Conservation (phyloP, 768 basidiomycete species). For the Pleurotus salmoneostramineus region DNA sequence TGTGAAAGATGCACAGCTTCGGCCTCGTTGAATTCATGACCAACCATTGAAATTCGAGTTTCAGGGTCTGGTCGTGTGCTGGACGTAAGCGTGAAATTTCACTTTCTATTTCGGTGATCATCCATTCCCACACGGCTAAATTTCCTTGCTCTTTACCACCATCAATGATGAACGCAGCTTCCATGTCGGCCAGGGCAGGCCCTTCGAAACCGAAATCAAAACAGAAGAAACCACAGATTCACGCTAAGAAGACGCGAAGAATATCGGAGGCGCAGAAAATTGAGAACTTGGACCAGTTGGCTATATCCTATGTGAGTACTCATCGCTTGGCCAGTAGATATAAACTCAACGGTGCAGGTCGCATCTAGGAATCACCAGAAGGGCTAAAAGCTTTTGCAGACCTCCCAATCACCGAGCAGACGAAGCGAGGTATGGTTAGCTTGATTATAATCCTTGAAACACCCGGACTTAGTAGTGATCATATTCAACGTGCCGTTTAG, state of each 20-base stretch:
- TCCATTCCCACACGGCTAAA: not conserved
- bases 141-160: not conserved
- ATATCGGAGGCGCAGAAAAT: slow-evolving; percentile 31
- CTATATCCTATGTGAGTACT: slow-evolving; percentile 33
- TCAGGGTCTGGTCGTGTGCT: not conserved
- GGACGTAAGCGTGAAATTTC: not conserved
- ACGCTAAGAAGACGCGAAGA: slow-evolving; percentile 22
- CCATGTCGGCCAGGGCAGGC: slow-evolving; percentile 14
- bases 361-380: slow-evolving; percentile 42
- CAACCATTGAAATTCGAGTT: too few species aligned
- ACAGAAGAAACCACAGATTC: not conserved
- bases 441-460: not conserved
- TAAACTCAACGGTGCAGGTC: slow-evolving; percentile 13
- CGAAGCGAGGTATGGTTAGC: slow-evolving; percentile 57
- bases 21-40: not conserved
- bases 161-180: not conserved
- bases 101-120: not conserved
- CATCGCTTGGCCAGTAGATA: not conserved
- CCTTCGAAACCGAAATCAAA: slow-evolving; percentile 6
- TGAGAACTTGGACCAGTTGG: slow-evolving; percentile 26
- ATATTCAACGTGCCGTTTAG: slow-evolving; percentile 28
- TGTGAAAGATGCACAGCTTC: not conserved
- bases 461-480: not conserved
- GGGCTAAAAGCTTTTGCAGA: slow-evolving; percentile 61
- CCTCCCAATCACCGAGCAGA: slow-evolving; percentile 73